phyloP scores from a whole-genome alignment of 768 basidiomycete species.

The Cyclocybe cylindracea region DNA sequence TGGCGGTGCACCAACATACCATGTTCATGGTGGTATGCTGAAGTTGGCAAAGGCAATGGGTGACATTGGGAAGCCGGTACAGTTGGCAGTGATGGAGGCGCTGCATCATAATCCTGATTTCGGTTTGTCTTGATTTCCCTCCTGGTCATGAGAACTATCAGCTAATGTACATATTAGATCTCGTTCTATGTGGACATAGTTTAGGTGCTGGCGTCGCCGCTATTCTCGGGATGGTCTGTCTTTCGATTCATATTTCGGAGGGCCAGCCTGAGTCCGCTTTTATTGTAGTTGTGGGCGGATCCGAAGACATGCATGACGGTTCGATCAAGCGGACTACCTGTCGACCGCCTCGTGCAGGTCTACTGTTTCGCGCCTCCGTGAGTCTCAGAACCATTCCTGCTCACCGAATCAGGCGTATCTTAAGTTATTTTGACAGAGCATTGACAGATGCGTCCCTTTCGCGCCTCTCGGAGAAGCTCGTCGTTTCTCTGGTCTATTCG shows the following conservation, averaged over 20 bases:
- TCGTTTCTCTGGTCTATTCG: conserved; percentile 80
- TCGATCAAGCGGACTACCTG: conserved; percentile 68
- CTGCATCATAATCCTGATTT: conserved; percentile 69
- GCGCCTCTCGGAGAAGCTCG: conserved; percentile 58
- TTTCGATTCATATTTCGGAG: not conserved
- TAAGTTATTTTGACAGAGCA: conserved; percentile 41
- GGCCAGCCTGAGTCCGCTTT: not conserved
- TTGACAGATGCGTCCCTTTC: conserved; percentile 62
- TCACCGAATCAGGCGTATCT: conserved; percentile 1
- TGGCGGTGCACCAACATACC: conserved; percentile 37
- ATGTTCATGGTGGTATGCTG: conserved; percentile 82
- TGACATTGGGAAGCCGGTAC: conserved; percentile 71
- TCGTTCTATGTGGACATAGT: conserved; percentile 82
- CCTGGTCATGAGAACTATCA: not conserved
- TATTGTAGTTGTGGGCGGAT: conserved; percentile 79
- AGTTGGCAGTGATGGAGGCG: conserved; percentile 71
- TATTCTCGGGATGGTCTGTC: conserved; percentile 63
- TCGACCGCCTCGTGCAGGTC: conserved; percentile 64
- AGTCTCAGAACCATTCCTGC: conserved; percentile 24
- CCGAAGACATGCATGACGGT: conserved; percentile 73
- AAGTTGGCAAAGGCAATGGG: conserved; percentile 83
- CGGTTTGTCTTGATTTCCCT: conserved; percentile 44
- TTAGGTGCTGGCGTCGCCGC: conserved; percentile 82
- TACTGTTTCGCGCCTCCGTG: conserved; percentile 84
- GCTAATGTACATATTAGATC: conserved; percentile 38